Evolutionary conservation across 2,329 filamentous ascomycete species (phyloP), one percentile per base, ranked within the genome.

Genomic region (Claviceps monticola): DNA sequence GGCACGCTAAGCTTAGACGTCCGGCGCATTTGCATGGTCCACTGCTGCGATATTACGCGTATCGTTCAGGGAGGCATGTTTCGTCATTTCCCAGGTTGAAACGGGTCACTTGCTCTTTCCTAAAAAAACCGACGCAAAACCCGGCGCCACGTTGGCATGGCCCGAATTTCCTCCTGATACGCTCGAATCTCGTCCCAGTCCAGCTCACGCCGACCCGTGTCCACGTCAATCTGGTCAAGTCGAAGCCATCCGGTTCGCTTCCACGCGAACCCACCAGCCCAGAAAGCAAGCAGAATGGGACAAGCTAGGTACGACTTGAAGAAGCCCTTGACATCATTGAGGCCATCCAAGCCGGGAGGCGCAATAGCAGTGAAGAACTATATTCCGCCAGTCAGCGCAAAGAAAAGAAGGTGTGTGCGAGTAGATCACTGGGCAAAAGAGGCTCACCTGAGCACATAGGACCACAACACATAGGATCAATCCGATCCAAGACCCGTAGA

Each of bases 161-260:
- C 34, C 44, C 49, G 49, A 14, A 58, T 46, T 42, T 55, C 16
- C n/a, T 51, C 55, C 19, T 38, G 52, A 42, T 58, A 55, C 11
- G 54, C 56, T 9, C 48, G 50, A 77, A 83, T 81, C 42, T 69
- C 68, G 11, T 83, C 79, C 79, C 79, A 84, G 62, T 86, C 76
- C 53, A 84, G 73, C 65, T 80, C 76, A 56, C 82, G 75, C 53
- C 82, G 76, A 49, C 80, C 82, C 51, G 74, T 76, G 62, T 86
- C 82, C 52, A 87, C 73, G 58, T 87, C 83, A 57, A 88, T 85
- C 56, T 85, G 69, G 36, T 70, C 63, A 2, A 75, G 70, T 39
- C 65, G 72, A 53, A 83, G 68, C 76, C 78, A 84, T 21, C 76
- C 76, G 47, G 72, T 65, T 48, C 80, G 71, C 72, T 86, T 86